A percentile compares a stretch with the other conserved stretches of the same genome.
Conservation (phyloP, 2,329 filamentous ascomycete genomes). For the Trichoderma lentiforme region DNA sequence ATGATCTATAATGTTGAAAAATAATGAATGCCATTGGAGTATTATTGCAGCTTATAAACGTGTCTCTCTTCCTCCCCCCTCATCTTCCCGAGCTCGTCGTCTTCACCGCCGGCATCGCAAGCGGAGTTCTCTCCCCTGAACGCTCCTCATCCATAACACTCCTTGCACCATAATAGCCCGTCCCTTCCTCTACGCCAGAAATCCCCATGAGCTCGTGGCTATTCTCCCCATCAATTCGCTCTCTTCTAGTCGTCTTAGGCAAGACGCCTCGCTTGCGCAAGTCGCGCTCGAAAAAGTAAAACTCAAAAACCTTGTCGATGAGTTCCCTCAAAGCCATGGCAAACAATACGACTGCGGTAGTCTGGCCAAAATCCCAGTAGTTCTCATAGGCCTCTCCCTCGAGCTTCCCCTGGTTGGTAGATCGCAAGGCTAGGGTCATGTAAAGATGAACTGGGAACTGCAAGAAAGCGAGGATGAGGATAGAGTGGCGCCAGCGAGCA, state of each 20-base stretch:
- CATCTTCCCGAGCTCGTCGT: not conserved
- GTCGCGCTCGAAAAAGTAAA: slow-evolving; percentile 15
- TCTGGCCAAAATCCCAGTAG: slow-evolving; percentile 33
- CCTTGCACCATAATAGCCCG: not conserved
- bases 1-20: not conserved
- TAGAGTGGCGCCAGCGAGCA: slow-evolving; percentile 20
- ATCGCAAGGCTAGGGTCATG: slow-evolving; percentile 30
- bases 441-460: slow-evolving; percentile 34
- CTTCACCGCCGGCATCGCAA: not conserved
- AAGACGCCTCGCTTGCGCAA: not conserved
- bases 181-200: not conserved
- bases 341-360: slow-evolving; percentile 29
- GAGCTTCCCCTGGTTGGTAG: slow-evolving; percentile 27
- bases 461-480: slow-evolving; percentile 27
- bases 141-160: not conserved
- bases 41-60: not conserved
- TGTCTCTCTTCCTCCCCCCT: not conserved
- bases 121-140: not conserved
- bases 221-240: not conserved
- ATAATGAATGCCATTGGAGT: not conserved
- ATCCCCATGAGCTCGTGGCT: not conserved
- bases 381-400: slow-evolving; percentile 24
- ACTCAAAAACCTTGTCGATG: slow-evolving; percentile 24
- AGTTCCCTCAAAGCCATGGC: slow-evolving; percentile 24
- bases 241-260: not conserved